Base-by-base conservation (phyloP, 169 alveolate species). In the Cryptosporidium viatorum region DNA sequence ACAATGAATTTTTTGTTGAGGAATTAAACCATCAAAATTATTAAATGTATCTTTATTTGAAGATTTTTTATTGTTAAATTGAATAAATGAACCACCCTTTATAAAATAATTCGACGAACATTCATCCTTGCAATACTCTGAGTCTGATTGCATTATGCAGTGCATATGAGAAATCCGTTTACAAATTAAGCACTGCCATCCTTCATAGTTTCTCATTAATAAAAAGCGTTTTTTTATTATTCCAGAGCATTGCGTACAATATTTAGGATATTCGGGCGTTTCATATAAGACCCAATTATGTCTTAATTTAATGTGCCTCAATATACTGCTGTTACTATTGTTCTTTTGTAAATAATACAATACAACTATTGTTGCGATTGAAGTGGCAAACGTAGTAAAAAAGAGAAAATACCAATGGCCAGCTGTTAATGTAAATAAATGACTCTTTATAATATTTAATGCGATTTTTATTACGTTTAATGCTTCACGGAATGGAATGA, bases 101-200 rank as follows among this genome's bases (percentile, higher is more conserved):
- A 62, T 29, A 2, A 60, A 29, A 43, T 62, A 26, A 37, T 43
- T 50, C 41, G 41, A 41, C 14, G 73, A 62, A n/a, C 80, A 62
- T 62, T 59, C 75, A 23, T 31, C 50, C 33, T 80, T 80, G 39
- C 89, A 80, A 65, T 16, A 80, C 26, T 65, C 62, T 35, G 75
- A 80, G 59, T 80, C 89, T 12, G 89, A 80, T 12, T 59, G 80
- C 89, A 80, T 80, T 80, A 80, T 62, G 43, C 89, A 80, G 31
- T 80, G 89, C 21, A 65, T 14, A 59, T 80, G 89, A 6, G 89
- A 80, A 41, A 80, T 62, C 21, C 89, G 73, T n/a, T 62, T 80
- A 50, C 89, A 80, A 67, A 80, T 60, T 16, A 37, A 58, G 50
- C 89, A 80, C 41, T 80, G 80, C 89, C 89, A 80, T 12, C 89